Base-by-base conservation (phyloP, 139 green algal species). In the Chlorella sp. region DNA sequence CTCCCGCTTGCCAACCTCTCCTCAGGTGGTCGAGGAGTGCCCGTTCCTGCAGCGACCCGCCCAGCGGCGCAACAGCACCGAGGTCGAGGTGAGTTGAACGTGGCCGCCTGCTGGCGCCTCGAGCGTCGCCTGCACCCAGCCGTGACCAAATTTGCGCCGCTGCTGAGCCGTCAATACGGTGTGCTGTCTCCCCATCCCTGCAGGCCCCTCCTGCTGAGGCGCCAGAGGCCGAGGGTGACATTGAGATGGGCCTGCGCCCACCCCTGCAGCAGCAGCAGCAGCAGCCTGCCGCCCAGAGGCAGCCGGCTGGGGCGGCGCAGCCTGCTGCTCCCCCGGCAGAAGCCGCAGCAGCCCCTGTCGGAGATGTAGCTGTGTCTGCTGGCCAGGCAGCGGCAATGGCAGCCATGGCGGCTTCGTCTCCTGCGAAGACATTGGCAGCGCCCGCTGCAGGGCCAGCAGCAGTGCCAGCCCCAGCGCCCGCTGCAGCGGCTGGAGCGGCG, bases 171-270 rank as follows among this genome's bases (percentile, higher is more conserved):
- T n/a, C n/a, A n/a, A n/a, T n/a, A n/a, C n/a, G n/a, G n/a, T n/a
- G n/a, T n/a, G n/a, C 68, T 46, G 36, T 26, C 28, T 6, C 34
- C 22, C 44, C 14, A 30, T 38, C 26, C 32, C 14, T 36, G 34
- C 65, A 60, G 51, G 51, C 24, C 13, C 51, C 51, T 60, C 51
- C 51, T 60, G 51, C 51, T 16, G 51, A 60, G 51, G 51, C 51
- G 13, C 51, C 51, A 26, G 51, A 60, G 9, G 51, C 51, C 24
- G 8, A 51, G 36, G 51, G 40, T 1, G 78, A 84, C 32, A 54
- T 84, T 28, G 78, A 84, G 78, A 58, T 84, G 62, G 78, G 78
- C 19, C 78, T 84, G 56, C 36, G 13, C 19, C 34, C 75, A 26
- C 64, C 30, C 32, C 64, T 72, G 64, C 32, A 72, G 64, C n/a